Evolutionary conservation across 2,329 filamentous ascomycete genomes (phyloP).

Genomic region (Gnomoniopsis smithogilvyi): DNA sequence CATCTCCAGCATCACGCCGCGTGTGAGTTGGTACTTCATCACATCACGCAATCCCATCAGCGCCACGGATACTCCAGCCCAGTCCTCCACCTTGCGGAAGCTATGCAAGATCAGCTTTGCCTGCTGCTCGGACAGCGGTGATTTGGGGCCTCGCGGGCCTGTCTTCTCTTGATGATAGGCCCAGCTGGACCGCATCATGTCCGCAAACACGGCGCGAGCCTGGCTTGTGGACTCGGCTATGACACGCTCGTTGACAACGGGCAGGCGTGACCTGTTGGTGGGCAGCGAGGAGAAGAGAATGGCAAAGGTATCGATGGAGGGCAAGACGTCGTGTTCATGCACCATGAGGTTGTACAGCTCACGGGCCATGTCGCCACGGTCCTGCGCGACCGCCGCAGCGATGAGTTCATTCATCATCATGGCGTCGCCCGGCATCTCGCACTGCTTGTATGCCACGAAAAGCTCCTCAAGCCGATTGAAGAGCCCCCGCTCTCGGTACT

Average conservation of each 20-base stretch:
- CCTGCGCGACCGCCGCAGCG: constrained; percentile 60
- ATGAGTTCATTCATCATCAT: constrained; percentile 80
- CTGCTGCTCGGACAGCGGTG: constrained; percentile 23
- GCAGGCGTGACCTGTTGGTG: constrained; percentile 34
- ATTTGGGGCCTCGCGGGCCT: constrained; percentile 1
- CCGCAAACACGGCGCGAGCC: constrained; percentile 28
- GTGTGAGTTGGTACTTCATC: constrained; percentile 27
- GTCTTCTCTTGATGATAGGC: constrained; percentile 25
- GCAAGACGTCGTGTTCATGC: constrained; percentile 44
- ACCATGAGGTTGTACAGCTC: constrained; percentile 55
- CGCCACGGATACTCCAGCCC: constrained; percentile 45
- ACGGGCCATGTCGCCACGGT: constrained; percentile 51
- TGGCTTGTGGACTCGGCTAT: constrained; percentile 3
- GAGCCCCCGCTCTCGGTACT: constrained; percentile 63
- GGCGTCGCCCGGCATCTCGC: constrained; percentile 64
- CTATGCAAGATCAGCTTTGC: constrained; percentile 32
- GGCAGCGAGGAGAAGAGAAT: constrained; percentile 61
- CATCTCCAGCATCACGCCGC: constrained; percentile 31
- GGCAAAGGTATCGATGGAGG: constrained; percentile 67
- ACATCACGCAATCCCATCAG: constrained; percentile 29
- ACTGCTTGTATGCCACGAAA: constrained; percentile 58
- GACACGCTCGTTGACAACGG: background rate
- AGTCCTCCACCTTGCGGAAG: constrained; percentile 41
- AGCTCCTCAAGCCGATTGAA: constrained; percentile 57
- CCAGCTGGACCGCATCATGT: constrained; percentile 28